These are phyloP conservation scores for Suhomyces terraborum DNA, from an alignment of 1,139 yeast species.

Conservation along the genomic window DNA sequence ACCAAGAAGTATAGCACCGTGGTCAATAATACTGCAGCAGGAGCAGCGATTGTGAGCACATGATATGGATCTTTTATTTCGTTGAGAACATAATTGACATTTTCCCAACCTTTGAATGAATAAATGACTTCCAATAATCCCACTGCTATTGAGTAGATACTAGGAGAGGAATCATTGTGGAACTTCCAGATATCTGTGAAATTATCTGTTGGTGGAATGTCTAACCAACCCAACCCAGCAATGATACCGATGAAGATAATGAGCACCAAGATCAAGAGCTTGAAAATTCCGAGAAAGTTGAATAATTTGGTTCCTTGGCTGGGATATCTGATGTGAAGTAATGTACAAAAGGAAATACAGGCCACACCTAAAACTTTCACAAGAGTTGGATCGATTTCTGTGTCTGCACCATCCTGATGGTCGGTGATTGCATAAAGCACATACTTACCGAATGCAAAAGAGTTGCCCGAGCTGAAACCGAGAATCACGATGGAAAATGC, in stretches of 20 bases:
- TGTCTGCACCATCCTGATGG: slow-evolving; percentile 21
- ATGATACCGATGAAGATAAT: slow-evolving; percentile 42
- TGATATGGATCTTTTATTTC: slow-evolving; percentile 59
- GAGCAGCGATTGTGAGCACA: slow-evolving; percentile 72
- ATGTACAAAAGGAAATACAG: slow-evolving; percentile 44
- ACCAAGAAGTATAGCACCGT: slow-evolving; percentile 68
- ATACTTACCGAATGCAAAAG: slow-evolving; percentile 55
- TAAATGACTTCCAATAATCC: slow-evolving; percentile 44
- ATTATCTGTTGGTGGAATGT: slow-evolving; percentile 28
- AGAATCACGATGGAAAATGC: slow-evolving; percentile 50
- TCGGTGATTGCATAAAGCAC: slow-evolving; percentile 40
- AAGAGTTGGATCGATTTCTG: slow-evolving; percentile 14
- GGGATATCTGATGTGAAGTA: slow-evolving; percentile 42
- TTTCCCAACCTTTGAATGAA: slow-evolving; percentile 49
- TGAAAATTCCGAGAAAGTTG: slow-evolving; percentile 46
- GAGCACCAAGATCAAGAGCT: slow-evolving; percentile 41
- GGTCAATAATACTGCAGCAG: slow-evolving; percentile 61
- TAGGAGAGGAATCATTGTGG: slow-evolving; percentile 20
- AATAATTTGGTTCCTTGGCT: slow-evolving; percentile 46
- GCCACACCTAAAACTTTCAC: slow-evolving; percentile 48
- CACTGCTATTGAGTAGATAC: slow-evolving; percentile 40
- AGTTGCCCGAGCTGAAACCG: slow-evolving; percentile 54
- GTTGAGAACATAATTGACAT: slow-evolving; percentile 46
- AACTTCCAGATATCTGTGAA: slow-evolving; percentile 33
- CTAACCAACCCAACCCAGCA: slow-evolving; percentile 30